phyloP scores from a whole-genome alignment of 192 early-diverging fungal species.

The Helicostylum pulchrum region DNA sequence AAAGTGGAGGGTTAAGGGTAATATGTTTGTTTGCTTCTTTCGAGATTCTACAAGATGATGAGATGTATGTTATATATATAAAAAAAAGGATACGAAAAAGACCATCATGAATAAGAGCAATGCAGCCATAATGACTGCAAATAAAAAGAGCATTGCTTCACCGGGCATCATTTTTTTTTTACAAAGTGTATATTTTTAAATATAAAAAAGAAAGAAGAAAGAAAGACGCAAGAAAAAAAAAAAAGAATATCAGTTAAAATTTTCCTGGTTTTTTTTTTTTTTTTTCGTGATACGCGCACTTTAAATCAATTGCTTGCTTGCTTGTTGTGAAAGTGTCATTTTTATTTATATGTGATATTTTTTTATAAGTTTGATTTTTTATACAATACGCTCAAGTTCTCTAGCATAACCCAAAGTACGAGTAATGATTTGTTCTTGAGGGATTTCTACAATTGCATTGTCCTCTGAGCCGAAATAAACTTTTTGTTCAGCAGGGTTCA shows the following conservation, averaged over 20 bases:
- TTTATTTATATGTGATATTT: conserved; percentile 2
- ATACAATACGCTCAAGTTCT: conserved; percentile 96
- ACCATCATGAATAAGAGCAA: conserved; percentile 92
- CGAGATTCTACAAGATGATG: neutral
- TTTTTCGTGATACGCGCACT: conserved; percentile 1
- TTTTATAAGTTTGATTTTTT: conserved; percentile 37
- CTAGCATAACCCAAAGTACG: conserved; percentile 85
- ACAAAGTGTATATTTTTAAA: neutral
- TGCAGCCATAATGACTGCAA: conserved; percentile 90
- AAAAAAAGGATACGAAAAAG: conserved; percentile 76
- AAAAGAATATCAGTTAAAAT: neutral
- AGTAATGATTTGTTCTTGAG: conserved; percentile 78
- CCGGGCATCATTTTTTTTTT: conserved; percentile 47
- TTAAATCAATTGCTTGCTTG: neutral
- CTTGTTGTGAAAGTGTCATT: neutral
- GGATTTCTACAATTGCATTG: conserved; percentile 66
- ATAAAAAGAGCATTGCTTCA: conserved; percentile 80
- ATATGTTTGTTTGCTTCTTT: conserved; percentile 4
- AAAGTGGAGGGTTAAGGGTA: conserved; percentile 1
- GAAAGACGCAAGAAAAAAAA: neutral
- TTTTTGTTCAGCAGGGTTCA: conserved; percentile 75
- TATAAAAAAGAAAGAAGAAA: neutral
- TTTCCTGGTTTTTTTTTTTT: neutral
- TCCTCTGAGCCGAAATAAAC: conserved; percentile 75
- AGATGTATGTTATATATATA: neutral